A percentile compares a stretch with the other conserved stretches of the same genome.
These are phyloP conservation scores for Yamadazyma diddensiae DNA, from an alignment of 1,139 yeast species.

Conservation along the genomic window DNA sequence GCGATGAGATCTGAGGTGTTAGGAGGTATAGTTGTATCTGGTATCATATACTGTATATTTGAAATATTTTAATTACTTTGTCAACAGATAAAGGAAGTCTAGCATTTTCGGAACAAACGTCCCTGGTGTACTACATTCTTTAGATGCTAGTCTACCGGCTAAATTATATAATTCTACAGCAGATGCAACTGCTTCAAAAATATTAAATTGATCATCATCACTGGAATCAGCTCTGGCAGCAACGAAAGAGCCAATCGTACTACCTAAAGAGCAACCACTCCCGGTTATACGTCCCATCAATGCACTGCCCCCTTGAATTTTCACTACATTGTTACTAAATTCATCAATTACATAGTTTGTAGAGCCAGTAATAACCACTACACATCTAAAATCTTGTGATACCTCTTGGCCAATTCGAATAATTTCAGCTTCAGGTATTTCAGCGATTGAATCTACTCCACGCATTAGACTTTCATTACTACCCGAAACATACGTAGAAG, in stretches of 20 bases:
- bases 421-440: conserved; percentile 26
- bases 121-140: conserved; percentile 42
- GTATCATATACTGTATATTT: too few relatives aligned
- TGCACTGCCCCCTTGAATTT: conserved; percentile 57
- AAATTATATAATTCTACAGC: conserved; percentile 64
- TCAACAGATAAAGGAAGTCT: conserved; percentile 31
- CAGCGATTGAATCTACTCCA: conserved; percentile 68
- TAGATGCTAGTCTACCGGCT: conserved; percentile 61
- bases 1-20: neutral
- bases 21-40: too few relatives aligned
- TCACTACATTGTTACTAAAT: conserved; percentile 13
- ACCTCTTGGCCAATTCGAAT: conserved; percentile 46
- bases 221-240: conserved; percentile 40
- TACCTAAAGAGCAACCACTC: conserved; percentile 83
- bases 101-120: conserved; percentile 46
- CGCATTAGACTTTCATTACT: conserved; percentile 48
- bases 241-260: conserved; percentile 61
- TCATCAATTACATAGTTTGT: conserved; percentile 25
- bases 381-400: conserved; percentile 52
- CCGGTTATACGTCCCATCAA: conserved; percentile 81
- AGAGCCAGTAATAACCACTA: conserved; percentile 68
- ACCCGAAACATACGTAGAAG: conserved; percentile 32
- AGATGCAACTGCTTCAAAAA: conserved; percentile 49
- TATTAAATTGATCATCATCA: conserved; percentile 14
- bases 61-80: neutral